Evolutionary conservation across 306 rosid species (phyloP).

Genomic region (Rosa rugosa): DNA sequence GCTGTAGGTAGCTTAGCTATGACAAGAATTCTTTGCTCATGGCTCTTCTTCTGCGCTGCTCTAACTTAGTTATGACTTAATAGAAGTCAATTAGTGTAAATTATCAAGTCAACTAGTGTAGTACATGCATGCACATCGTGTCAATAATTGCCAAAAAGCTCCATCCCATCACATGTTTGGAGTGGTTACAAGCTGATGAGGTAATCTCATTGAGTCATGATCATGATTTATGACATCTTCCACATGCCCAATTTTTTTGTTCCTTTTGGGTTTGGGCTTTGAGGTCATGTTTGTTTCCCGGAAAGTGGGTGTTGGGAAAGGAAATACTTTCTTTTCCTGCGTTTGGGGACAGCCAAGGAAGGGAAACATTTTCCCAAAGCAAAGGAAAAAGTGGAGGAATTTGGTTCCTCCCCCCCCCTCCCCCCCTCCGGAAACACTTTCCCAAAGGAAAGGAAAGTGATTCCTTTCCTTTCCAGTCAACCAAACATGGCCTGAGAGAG

Average conservation of each 20-base stretch:
- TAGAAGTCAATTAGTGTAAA: neutral
- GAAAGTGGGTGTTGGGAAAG: no score
- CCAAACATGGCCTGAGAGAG: no score
- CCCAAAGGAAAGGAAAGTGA: no score
- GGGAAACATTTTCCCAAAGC: no score
- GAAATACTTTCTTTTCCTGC: no score
- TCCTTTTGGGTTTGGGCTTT: neutral
- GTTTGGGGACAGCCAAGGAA: no score
- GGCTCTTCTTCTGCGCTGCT: neutral
- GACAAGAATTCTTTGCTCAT: neutral
- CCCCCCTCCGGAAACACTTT: no score
- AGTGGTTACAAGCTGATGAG: neutral
- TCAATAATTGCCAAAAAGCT: neutral
- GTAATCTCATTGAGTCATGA: neutral
- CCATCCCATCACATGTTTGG: neutral
- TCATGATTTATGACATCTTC: slow-evolving; percentile 1
- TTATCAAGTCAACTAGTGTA: neutral
- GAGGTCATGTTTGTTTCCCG: no score
- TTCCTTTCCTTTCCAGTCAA: no score
- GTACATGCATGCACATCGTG: neutral
- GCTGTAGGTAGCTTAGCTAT: neutral
- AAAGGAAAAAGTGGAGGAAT: no score
- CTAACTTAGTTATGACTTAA: neutral
- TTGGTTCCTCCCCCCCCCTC: no score
- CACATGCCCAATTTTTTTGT: neutral